Evolutionary conservation across 306 rosid genomes (phyloP), one percentile per base, ranked within the genome.

Genomic region (Carpinus fangiana): DNA sequence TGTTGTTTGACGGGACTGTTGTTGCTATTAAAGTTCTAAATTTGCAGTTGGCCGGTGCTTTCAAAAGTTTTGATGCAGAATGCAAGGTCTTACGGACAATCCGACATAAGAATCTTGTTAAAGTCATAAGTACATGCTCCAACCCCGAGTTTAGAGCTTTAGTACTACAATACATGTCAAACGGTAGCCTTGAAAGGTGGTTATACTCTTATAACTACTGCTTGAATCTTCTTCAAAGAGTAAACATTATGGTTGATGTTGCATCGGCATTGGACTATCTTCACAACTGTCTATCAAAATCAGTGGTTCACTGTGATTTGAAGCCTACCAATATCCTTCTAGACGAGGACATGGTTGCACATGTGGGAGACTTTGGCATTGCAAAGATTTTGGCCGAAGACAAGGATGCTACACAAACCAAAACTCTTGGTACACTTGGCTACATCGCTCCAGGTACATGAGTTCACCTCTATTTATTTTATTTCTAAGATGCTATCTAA

Each of bases 341-440:
- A 21, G 12, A n/a, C 7, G 61, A 55, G 61, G 61, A 55, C 4
- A 55, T 55, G 61, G 61, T 55, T 18, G 61, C 61, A n/a, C 61
- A 55, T n/a, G 61, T 55, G 10, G 61, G 61, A n/a, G 61, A 55
- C 61, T 55, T 55, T 55, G 61, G 61, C 28, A 55, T 55, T 55
- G 61, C 61, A 55, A 55, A 55, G 26, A 55, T 55, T n/a, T 3
- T 55, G n/a, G 23, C 0, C 3, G 1, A 55, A n/a, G 4, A 52
- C 55, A 55, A 55, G 10, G 26, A n/a, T 8, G 26, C 12, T 2
- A 55, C 61, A 55, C 61, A 55, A 55, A 55, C 61, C 9, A 55
- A 21, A 55, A 55, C 61, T 18, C 60, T 54, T 18, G 60, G 60
- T 54, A 54, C 60, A 18, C 26, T 55, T 8, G 26, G 61, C 61